These are phyloP conservation scores for Blepharisma stoltei DNA, from an alignment of 73 alveolate genomes.

Conservation along the genomic window DNA sequence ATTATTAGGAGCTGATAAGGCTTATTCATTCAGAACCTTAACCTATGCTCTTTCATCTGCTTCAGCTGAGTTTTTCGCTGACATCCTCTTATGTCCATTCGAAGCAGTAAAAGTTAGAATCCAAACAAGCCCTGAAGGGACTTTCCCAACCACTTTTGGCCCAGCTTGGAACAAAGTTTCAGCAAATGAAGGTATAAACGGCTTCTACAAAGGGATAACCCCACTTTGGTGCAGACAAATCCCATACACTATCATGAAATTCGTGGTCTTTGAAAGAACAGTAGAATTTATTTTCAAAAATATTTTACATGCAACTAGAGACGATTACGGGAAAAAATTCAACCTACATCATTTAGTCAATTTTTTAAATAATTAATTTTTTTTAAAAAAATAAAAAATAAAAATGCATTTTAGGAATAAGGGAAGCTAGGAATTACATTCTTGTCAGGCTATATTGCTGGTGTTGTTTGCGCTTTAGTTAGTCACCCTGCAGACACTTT, in stretches of 20 bases:
- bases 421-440: constrained; percentile 51
- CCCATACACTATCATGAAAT: constrained; percentile 90
- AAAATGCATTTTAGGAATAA: constrained; percentile 44
- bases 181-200: constrained; percentile 64
- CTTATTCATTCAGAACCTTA: constrained; percentile 73
- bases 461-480: constrained; percentile 73
- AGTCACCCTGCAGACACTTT: constrained; percentile 82
- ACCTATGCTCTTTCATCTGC: constrained; percentile 82
- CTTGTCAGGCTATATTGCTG: constrained; percentile 75
- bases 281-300: constrained; percentile 69
- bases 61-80: constrained; percentile 91
- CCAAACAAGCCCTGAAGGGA: constrained; percentile 67
- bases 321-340: constrained; percentile 62
- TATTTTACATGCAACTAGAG: constrained; percentile 61
- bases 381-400: no score
- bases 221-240: constrained; percentile 90
- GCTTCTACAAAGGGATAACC: constrained; percentile 79
- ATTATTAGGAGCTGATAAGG: constrained; percentile 55
- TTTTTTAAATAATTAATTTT: no score
- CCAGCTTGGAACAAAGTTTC: constrained; percentile 54
- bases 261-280: constrained; percentile 81
- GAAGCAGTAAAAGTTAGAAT: constrained; percentile 88
- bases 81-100: constrained; percentile 74
- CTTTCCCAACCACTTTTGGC: constrained; percentile 60
- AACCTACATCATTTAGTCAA: constrained; percentile 57